Evolutionary conservation across 2,329 filamentous ascomycete genomes (phyloP).

Genomic region (Fonsecaea nubica): DNA sequence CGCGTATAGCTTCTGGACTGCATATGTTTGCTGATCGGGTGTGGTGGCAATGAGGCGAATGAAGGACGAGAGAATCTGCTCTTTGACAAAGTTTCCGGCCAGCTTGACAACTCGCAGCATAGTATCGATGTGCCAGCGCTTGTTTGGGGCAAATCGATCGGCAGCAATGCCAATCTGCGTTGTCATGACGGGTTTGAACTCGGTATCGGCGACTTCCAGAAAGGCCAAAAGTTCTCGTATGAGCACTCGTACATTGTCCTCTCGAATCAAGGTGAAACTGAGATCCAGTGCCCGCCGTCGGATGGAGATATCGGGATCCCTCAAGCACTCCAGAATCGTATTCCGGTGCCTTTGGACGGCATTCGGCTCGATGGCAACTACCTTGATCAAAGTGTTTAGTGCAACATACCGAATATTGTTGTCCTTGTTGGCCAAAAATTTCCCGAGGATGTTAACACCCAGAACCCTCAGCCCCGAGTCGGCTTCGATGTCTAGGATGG

Average conservation of each 20-base stretch:
- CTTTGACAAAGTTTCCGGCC: slow-evolving; percentile 95
- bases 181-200: slow-evolving; percentile 99
- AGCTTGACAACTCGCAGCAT: slow-evolving; percentile 93
- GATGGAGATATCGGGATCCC: slow-evolving; percentile 98
- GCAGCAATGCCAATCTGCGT: slow-evolving; percentile 97
- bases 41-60: slow-evolving; percentile 94
- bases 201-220: slow-evolving; percentile 94
- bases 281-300: slow-evolving; percentile 92
- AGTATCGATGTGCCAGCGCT: slow-evolving; percentile 97
- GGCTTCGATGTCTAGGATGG: slow-evolving; percentile 96
- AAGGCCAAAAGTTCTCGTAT: slow-evolving; percentile 94
- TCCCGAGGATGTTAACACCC: slow-evolving; percentile 97
- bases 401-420: slow-evolving; percentile 99
- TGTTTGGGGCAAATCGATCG: slow-evolving; percentile 93
- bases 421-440: slow-evolving; percentile 97
- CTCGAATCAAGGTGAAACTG: slow-evolving; percentile 97
- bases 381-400: slow-evolving; percentile 95
- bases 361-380: slow-evolving; percentile 96
- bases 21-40: slow-evolving; percentile 92
- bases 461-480: slow-evolving; percentile 93
- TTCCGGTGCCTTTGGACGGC: slow-evolving; percentile 96
- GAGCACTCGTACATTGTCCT: slow-evolving; percentile 90
- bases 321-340: slow-evolving; percentile 93
- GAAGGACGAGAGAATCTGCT: slow-evolving; percentile 96
- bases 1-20: slow-evolving; percentile 90